These are phyloP conservation scores for Termitomyces sp. DNA, from an alignment of 768 basidiomycete species.

Conservation along the genomic window DNA sequence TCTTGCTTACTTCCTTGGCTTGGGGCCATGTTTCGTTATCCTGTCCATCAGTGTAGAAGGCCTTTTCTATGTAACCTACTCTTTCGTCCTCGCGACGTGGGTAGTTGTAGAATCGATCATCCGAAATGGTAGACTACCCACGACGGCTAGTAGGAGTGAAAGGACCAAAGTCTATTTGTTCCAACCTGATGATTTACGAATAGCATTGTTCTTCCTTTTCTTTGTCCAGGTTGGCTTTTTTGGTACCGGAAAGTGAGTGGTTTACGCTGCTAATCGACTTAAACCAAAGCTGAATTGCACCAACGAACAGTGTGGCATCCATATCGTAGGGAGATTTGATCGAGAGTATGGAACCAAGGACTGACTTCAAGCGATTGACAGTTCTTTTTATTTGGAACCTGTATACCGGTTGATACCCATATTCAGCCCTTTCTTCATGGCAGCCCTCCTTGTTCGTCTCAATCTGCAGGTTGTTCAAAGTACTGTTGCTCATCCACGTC, in stretches of 20 bases:
- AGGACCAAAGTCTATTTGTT: conserved; percentile 38
- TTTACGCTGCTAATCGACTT: not conserved
- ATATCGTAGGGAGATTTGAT: conserved; percentile 58
- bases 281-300: not conserved
- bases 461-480: not conserved
- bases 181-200: conserved; percentile 61
- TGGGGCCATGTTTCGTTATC: conserved; percentile 73
- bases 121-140: conserved; percentile 13
- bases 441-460: conserved; percentile 56
- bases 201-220: conserved; percentile 80
- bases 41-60: conserved; percentile 83
- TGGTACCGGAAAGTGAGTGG: conserved; percentile 76
- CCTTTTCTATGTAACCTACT: conserved; percentile 74
- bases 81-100: conserved; percentile 64
- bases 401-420: conserved; percentile 85
- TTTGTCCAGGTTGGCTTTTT: conserved; percentile 88
- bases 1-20: conserved; percentile 64
- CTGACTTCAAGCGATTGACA: conserved; percentile 20
- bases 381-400: conserved; percentile 84
- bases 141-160: conserved; percentile 7
- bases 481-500: not conserved
- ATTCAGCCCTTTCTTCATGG: conserved; percentile 86
- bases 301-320: conserved; percentile 61
- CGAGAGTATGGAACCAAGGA: not conserved
- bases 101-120: conserved; percentile 53